These are phyloP conservation scores for Chalciporus piperatus DNA, from an alignment of 768 basidiomycete species.

Conservation along the genomic window DNA sequence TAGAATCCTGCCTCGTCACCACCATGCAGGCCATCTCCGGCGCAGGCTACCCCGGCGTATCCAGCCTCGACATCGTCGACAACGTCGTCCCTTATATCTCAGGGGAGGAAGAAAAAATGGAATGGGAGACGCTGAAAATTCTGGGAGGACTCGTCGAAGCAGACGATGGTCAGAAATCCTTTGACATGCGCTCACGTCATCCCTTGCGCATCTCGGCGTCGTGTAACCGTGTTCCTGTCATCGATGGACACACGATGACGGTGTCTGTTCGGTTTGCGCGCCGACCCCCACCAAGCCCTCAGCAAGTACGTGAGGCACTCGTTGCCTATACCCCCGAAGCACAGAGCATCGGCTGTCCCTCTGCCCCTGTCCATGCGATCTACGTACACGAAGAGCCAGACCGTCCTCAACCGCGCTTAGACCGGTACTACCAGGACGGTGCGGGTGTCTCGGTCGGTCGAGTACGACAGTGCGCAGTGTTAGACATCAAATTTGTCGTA, in stretches of 20 bases:
- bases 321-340: conserved; percentile 71
- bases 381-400: conserved; percentile 92
- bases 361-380: conserved; percentile 80
- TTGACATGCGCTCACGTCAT: conserved; percentile 80
- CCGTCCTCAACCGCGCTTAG: conserved; percentile 90
- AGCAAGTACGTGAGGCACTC: conserved; percentile 85
- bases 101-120: conserved; percentile 97
- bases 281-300: conserved; percentile 79
- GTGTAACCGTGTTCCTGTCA: conserved; percentile 93
- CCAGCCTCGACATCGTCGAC: conserved; percentile 88
- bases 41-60: conserved; percentile 94
- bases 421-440: conserved; percentile 86
- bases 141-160: conserved; percentile 73
- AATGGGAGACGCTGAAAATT: conserved; percentile 98
- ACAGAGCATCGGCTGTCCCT: conserved; percentile 73
- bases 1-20: conserved; percentile 87
- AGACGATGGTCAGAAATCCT: conserved; percentile 55
- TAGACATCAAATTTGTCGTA: conserved; percentile 95
- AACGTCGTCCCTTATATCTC: conserved; percentile 94
- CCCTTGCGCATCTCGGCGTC: conserved; percentile 89
- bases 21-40: conserved; percentile 99
- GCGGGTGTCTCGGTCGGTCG: conserved; percentile 90
- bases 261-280: conserved; percentile 82
- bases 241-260: conserved; percentile 92
- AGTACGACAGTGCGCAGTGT: conserved; percentile 83